Conservation (phyloP, 2,329 filamentous ascomycete genomes). For the Epichloe festucae region DNA sequence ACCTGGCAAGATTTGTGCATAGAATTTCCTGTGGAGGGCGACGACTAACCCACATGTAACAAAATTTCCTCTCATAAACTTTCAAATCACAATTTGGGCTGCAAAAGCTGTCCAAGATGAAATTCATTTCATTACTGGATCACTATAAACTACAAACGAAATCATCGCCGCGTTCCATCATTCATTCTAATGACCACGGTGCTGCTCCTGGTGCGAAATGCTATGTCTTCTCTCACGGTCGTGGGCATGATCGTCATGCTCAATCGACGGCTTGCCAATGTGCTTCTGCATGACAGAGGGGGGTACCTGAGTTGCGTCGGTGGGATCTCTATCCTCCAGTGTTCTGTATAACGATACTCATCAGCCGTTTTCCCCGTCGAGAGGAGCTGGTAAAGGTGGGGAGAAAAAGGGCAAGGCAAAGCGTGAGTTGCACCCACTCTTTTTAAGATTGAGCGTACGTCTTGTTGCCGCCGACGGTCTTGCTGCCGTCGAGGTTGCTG, state of each 20-base stretch:
- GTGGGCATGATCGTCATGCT: slow-evolving; percentile 30
- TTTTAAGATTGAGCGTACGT: slow-evolving; percentile 25
- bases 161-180: neutral
- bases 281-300: slow-evolving; percentile 38
- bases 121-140: slow-evolving; percentile 6
- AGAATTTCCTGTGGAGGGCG: no score
- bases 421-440: slow-evolving; percentile 12
- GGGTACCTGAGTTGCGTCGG: slow-evolving; percentile 45
- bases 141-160: neutral
- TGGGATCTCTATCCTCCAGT: slow-evolving; percentile 29
- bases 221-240: slow-evolving; percentile 34
- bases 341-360: neutral
- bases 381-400: no score
- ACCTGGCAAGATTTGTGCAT: no score
- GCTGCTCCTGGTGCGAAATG: slow-evolving; percentile 33
- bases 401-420: neutral
- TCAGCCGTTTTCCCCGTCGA: neutral
- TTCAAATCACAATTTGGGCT: no score
- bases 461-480: slow-evolving; percentile 42
- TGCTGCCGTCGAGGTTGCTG: slow-evolving; percentile 39
- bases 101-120: neutral
- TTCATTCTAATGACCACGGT: slow-evolving; percentile 29
- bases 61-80: no score
- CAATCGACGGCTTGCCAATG: slow-evolving; percentile 31
- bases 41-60: no score